A percentile compares a stretch with the other conserved stretches of the same genome.
These are phyloP conservation scores for Collybia mongolica DNA, from an alignment of 768 basidiomycete genomes.

Conservation along the genomic window DNA sequence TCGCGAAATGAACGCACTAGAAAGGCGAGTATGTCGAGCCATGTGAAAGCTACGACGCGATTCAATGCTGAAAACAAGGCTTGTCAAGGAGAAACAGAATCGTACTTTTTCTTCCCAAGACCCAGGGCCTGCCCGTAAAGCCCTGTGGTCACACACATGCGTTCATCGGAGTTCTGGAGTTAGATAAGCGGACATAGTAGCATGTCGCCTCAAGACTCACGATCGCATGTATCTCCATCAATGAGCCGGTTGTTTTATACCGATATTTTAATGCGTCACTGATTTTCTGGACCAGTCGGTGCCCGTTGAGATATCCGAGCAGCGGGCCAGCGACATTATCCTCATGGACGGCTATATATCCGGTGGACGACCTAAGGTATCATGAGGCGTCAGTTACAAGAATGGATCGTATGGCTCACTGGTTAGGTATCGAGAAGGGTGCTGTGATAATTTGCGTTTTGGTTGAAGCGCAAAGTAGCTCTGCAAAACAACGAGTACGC, in stretches of 20 bases:
- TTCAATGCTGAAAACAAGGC: background rate
- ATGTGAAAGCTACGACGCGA: conserved; percentile 15
- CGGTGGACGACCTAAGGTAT: conserved; percentile 2
- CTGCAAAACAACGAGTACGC: background rate
- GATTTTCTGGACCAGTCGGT: conserved; percentile 7
- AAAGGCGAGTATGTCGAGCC: conserved; percentile 13
- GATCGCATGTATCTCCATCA: conserved; percentile 13
- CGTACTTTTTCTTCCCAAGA: conserved; percentile 7
- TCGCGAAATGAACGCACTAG: conserved; percentile 5
- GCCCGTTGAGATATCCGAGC: conserved; percentile 12
- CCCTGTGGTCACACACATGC: conserved; percentile 8
- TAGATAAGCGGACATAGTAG: background rate
- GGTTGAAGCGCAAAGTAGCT: background rate
- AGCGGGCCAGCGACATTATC: conserved; percentile 7
- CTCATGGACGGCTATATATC: conserved; percentile 14
- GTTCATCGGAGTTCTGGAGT: conserved; percentile 1
- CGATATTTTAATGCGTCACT: conserved; percentile 9
- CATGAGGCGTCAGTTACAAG: background rate
- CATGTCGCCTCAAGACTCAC: background rate
- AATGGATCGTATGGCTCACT: background rate
- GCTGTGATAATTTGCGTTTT: background rate
- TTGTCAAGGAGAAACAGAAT: background rate
- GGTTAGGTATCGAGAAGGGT: background rate
- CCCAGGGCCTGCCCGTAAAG: conserved; percentile 6
- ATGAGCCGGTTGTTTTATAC: conserved; percentile 5